phyloP scores from a whole-genome alignment of 345 rosid species.

The Laguncularia racemosa region DNA sequence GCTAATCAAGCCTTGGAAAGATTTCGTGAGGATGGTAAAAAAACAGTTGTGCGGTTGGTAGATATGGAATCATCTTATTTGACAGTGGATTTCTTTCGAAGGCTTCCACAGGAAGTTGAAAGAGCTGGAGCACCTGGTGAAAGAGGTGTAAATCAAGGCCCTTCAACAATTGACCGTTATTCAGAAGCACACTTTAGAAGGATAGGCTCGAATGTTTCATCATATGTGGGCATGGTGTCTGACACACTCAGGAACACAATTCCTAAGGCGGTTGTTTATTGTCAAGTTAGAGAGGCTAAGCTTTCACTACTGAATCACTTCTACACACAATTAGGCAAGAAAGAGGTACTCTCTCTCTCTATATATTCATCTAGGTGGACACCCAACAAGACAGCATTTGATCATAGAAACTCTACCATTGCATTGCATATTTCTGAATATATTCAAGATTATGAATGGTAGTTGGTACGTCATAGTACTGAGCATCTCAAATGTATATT shows the following conservation, averaged over 20 bases:
- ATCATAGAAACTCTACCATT: too few relatives aligned
- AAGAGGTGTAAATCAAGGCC: constrained; percentile 17
- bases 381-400: too few relatives aligned
- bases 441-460: too few relatives aligned
- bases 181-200: constrained; percentile 67
- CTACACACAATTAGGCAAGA: constrained; percentile 62
- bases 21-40: constrained; percentile 73
- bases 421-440: too few relatives aligned
- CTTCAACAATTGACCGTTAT: constrained; percentile 38
- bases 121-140: constrained; percentile 29
- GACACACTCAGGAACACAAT: constrained; percentile 59
- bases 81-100: constrained; percentile 76
- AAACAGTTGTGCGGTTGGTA: constrained; percentile 50
- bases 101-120: constrained; percentile 69
- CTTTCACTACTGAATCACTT: constrained; percentile 59
- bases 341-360: constrained; percentile 35
- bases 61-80: constrained; percentile 81
- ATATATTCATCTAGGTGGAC: neutral
- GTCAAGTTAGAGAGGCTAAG: constrained; percentile 84
- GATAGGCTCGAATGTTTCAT: constrained; percentile 69
- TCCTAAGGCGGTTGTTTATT: constrained; percentile 69
- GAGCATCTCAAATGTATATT: too few relatives aligned
- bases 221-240: constrained; percentile 68
- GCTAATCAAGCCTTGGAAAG: constrained; percentile 53
- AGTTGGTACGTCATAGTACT: too few relatives aligned